Conservation (phyloP, 805 yeast genomes). For the Metschnikowia kunwiensis region DNA sequence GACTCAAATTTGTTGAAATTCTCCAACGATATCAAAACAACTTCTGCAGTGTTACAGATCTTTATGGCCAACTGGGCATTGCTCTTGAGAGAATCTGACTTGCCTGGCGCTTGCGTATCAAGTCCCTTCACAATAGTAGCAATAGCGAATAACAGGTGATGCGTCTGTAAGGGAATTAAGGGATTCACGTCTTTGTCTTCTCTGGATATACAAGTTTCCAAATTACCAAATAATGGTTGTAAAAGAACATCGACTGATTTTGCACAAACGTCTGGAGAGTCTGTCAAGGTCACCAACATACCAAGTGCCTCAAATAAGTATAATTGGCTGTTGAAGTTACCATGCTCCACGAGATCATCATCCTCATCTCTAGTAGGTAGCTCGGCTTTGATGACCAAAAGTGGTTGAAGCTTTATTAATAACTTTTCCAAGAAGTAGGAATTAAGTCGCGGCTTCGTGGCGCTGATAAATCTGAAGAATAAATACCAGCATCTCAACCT, state of each 20-base stretch:
- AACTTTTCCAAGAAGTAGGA: slow-evolving; percentile 54
- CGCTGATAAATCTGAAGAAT: slow-evolving; percentile 75
- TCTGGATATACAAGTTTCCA: slow-evolving; percentile 58
- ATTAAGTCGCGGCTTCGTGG: slow-evolving; percentile 60
- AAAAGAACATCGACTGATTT: slow-evolving; percentile 61
- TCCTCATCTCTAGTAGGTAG: slow-evolving; percentile 55
- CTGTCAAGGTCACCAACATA: slow-evolving; percentile 52
- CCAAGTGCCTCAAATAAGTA: slow-evolving; percentile 87
- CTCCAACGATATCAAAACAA: slow-evolving; percentile 78
- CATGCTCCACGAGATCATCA: slow-evolving; percentile 44
- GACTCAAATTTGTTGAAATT: slow-evolving; percentile 61
- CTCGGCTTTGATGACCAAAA: slow-evolving; percentile 62
- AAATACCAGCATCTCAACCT: slow-evolving; percentile 87
- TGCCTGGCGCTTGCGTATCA: slow-evolving; percentile 46
- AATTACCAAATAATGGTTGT: slow-evolving; percentile 68
- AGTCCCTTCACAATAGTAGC: slow-evolving; percentile 90
- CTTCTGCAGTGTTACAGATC: slow-evolving; percentile 70
- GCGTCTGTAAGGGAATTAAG: slow-evolving; percentile 64
- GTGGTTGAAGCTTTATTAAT: slow-evolving; percentile 56
- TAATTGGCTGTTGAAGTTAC: slow-evolving; percentile 72
- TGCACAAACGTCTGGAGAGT: slow-evolving; percentile 28
- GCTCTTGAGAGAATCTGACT: slow-evolving; percentile 19
- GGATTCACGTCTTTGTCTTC: slow-evolving; percentile 36
- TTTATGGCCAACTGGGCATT: slow-evolving; percentile 39
- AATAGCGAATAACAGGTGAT: slow-evolving; percentile 82